A percentile compares a stretch with the other conserved stretches of the same genome.
Evolutionary conservation across 805 yeast genomes (phyloP).

Genomic region (Suhomyces vadensis): DNA sequence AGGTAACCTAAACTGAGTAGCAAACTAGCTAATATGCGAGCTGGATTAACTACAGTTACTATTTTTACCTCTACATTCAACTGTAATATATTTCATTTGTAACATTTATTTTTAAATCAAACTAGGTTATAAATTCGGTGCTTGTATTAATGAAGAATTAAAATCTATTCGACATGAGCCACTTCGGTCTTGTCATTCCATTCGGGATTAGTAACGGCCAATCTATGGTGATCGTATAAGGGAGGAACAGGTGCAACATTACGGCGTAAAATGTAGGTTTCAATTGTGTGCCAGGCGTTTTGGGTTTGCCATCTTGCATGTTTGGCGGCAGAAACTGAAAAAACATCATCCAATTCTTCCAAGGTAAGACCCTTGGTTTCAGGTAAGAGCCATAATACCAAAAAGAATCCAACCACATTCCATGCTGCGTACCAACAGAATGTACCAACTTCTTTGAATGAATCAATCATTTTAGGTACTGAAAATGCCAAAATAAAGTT

Average conservation of each 20-base stretch:
- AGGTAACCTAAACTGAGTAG: no score
- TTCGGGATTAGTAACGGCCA: conserved; percentile 59
- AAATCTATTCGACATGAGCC: conserved; percentile 47
- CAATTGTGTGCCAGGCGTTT: conserved; percentile 42
- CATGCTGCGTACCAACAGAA: conserved; percentile 88
- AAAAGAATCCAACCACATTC: conserved; percentile 69
- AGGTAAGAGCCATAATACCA: conserved; percentile 70
- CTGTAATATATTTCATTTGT: no score
- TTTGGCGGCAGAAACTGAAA: conserved; percentile 55
- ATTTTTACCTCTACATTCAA: no score
- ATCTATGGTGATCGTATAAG: conserved; percentile 54
- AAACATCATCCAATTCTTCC: conserved; percentile 76
- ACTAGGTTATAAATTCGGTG: no score
- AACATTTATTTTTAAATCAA: no score
- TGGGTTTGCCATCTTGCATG: conserved; percentile 50
- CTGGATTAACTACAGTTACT: no score
- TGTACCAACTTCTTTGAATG: conserved; percentile 80
- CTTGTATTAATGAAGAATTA: conserved; percentile 8
- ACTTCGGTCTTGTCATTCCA: conserved; percentile 64
- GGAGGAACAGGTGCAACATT: conserved; percentile 53
- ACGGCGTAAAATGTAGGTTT: conserved; percentile 46
- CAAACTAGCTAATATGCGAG: no score
- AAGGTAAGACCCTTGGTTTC: conserved; percentile 72
- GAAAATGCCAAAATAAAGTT: conserved; percentile 70
- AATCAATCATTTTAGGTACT: conserved; percentile 70